Percentiles rank a stretch among this genome's conserved stretches.
Evolutionary conservation across 2,329 filamentous ascomycete species (phyloP).

Genomic region (Trichoderma asperellum): DNA sequence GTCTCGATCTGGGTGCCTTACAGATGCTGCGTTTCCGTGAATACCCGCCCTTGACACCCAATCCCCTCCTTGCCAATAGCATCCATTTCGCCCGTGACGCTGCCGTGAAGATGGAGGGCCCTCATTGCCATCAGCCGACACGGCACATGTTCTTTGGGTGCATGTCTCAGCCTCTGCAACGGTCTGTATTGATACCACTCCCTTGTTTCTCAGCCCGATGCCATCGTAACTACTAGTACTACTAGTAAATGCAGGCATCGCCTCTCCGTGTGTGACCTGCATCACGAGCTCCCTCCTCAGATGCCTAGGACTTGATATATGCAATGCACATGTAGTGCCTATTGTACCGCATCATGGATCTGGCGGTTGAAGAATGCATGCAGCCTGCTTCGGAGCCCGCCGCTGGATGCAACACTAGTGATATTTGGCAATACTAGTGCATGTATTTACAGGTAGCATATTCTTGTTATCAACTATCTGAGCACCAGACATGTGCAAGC

Average conservation of each 20-base stretch:
- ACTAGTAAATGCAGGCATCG: not conserved
- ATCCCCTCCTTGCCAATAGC: not conserved
- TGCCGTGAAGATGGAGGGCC: not conserved
- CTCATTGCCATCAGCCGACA: constrained; percentile 14
- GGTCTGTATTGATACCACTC: constrained; percentile 1
- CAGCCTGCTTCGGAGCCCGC: constrained; percentile 1
- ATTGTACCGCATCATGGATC: not conserved
- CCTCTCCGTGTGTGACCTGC: constrained; percentile 10
- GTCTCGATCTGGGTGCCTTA: not conserved
- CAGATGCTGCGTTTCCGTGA: not conserved
- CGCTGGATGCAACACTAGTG: not conserved
- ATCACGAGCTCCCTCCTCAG: constrained; percentile 11
- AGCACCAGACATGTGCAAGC: not conserved
- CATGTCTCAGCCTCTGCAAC: not conserved
- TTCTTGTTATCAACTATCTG: not conserved
- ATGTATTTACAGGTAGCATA: not conserved
- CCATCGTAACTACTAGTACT: not conserved
- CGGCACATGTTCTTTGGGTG: not conserved
- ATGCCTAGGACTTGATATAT: not conserved
- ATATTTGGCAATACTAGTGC: not conserved
- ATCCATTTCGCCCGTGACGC: constrained; percentile 10
- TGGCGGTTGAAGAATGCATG: not conserved
- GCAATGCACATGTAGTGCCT: not conserved
- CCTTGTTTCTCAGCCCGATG: not conserved
- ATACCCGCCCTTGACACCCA: not conserved